Evolutionary conservation across 2,329 filamentous ascomycete genomes (phyloP).

Genomic region (Dactylellina cionopaga): DNA sequence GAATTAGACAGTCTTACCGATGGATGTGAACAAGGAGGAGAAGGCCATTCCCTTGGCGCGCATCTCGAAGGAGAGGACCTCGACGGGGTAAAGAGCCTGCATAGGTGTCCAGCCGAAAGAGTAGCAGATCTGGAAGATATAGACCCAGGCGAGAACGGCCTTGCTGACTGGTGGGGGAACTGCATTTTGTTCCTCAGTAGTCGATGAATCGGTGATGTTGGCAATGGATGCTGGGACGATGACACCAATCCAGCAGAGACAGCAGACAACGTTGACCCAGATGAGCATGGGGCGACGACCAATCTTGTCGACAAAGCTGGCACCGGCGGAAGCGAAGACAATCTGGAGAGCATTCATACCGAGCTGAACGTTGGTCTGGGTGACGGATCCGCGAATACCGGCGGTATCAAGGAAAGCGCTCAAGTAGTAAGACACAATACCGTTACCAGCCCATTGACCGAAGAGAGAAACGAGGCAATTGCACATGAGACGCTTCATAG

Average conservation of each 20-base stretch:
- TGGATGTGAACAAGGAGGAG: slow-evolving; percentile 62
- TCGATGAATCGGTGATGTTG: slow-evolving; percentile 58
- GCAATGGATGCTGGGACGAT: slow-evolving; percentile 54
- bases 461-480: slow-evolving; percentile 50
- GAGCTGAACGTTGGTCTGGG: slow-evolving; percentile 60
- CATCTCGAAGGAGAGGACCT: slow-evolving; percentile 62
- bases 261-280: slow-evolving; percentile 53
- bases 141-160: slow-evolving; percentile 58
- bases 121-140: slow-evolving; percentile 58
- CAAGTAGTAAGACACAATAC: slow-evolving; percentile 61
- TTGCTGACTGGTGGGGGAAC: slow-evolving; percentile 53
- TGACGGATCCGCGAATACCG: slow-evolving; percentile 59
- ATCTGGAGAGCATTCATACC: slow-evolving; percentile 56
- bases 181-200: slow-evolving; percentile 49
- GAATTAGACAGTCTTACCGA: slow-evolving; percentile 46
- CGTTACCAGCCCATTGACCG: slow-evolving; percentile 55
- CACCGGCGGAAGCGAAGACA: slow-evolving; percentile 56
- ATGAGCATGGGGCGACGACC: slow-evolving; percentile 58
- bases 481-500: slow-evolving; percentile 49
- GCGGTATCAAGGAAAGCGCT: slow-evolving; percentile 60
- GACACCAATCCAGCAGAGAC: slow-evolving; percentile 59
- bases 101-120: slow-evolving; percentile 58
- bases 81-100: slow-evolving; percentile 61
- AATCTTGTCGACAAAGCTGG: slow-evolving; percentile 58
- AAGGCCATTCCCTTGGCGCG: slow-evolving; percentile 61